Base-by-base conservation (phyloP, 202 grass and related monocot species). In the Thinopyrum obtusiflorum region DNA sequence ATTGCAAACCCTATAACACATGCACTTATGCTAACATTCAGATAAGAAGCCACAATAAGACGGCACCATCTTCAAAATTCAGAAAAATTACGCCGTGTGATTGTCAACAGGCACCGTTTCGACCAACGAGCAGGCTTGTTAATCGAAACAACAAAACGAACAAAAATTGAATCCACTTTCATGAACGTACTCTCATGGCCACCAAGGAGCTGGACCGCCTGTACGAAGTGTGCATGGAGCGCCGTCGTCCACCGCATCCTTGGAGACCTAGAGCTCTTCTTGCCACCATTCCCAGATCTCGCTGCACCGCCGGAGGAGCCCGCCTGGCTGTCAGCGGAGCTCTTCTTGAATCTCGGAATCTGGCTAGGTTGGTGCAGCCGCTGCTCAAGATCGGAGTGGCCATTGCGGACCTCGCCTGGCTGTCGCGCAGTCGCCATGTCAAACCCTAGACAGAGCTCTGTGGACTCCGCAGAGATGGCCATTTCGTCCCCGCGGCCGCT, bases 161-260 rank as follows among this genome's bases (percentile, higher is more conserved):
- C 23, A 71, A 47, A 55, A 73, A 57, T 7, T 37, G 37, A 64
- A 66, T 63, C 3, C 13, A 57, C 12, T 35, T 76, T 27, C 44
- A 75, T 24, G 61, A 76, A 84, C 91, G 61, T 94, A 98, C 96
- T 98, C 79, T 98, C 96, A 87, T 98, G 96, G 14, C 96, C 96
- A 4, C 96, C 93, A n/a, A 98, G 93, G 46, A 98, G 96, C 76
- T 98, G 90, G 1, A 98, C 96, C 7, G 96, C 96, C 7, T 98
- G 93, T 23, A 95, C 93, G 18, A 98, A 98, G 77, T 94, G 93
- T 2, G 96, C 93, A 87, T 98, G 96, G 61, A 98, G 93, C 3
- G 93, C 88, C 23, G 91, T 95, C 25, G 96, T 98, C 96, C 96
- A 98, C 87, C 96, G 81, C 96, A 98, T 98, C 78, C 96, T 90